A percentile compares a stretch with the other conserved stretches of the same genome.
phyloP scores from a whole-genome alignment of 2,329 filamentous ascomycete genomes.

The Neofusicoccum sp. region DNA sequence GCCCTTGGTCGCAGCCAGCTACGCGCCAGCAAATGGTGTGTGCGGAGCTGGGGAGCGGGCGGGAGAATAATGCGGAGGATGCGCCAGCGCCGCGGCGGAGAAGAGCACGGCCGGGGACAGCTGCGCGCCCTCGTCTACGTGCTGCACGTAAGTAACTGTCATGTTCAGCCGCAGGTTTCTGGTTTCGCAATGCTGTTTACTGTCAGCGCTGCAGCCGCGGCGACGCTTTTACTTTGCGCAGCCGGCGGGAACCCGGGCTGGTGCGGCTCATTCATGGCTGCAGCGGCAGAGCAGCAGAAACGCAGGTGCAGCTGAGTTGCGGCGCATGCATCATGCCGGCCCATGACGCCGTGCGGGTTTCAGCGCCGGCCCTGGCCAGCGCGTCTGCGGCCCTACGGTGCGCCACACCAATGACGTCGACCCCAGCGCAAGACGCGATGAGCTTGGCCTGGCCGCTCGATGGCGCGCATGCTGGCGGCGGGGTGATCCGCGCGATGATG shows the following conservation, averaged over 20 bases:
- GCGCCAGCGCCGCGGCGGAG: not conserved
- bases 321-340: not conserved
- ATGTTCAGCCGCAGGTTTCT: not conserved
- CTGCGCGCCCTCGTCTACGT: not conserved
- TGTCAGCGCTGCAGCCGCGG: not conserved
- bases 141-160: not conserved
- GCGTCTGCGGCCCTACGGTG: not conserved
- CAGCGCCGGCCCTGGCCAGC: not conserved
- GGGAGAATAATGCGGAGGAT: not conserved
- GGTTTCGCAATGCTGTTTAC: not conserved
- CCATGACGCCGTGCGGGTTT: slow-evolving; percentile 9
- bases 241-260: not conserved
- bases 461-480: not conserved
- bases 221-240: not conserved
- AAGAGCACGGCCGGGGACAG: not conserved
- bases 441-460: not conserved
- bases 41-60: not conserved
- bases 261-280: not conserved
- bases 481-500: slow-evolving; percentile 14
- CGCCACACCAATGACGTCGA: slow-evolving; percentile 15
- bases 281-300: not conserved
- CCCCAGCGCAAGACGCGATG: not conserved
- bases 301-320: not conserved
- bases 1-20: not conserved
- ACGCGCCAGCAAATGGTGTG: not conserved